Percentiles rank a stretch among this genome's conserved stretches.
Conservation (phyloP, 257 asterid species). For the Ligustrum vulgare region DNA sequence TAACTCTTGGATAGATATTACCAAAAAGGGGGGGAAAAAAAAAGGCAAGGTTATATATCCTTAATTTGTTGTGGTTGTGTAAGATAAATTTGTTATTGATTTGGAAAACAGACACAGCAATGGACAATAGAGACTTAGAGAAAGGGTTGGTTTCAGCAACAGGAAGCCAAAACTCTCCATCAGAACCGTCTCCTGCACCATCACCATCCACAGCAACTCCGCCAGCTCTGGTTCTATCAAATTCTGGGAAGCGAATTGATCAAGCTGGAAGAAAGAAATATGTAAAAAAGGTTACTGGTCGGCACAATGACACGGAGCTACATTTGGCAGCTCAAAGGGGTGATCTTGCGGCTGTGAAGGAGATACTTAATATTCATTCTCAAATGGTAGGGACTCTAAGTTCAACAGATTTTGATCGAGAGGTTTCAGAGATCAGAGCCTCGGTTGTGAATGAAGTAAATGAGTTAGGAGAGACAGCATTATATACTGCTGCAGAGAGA, state of each 20-base stretch:
- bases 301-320: conserved; percentile 62
- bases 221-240: conserved; percentile 49
- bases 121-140: conserved; percentile 35
- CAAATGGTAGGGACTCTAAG: conserved; percentile 50
- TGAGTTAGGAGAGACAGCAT: conserved; percentile 62
- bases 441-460: conserved; percentile 54
- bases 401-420: conserved; percentile 45
- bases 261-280: conserved; percentile 51
- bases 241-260: conserved; percentile 57
- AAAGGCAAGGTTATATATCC: not conserved
- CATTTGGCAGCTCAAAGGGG: conserved; percentile 69
- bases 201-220: conserved; percentile 56
- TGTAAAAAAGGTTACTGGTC: conserved; percentile 63
- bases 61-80: not conserved
- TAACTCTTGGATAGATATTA: no score
- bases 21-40: no score
- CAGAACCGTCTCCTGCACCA: conserved; percentile 42
- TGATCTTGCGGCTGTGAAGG: conserved; percentile 59
- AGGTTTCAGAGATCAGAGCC: conserved; percentile 59
- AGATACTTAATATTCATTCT: conserved; percentile 49
- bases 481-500: conserved; percentile 55
- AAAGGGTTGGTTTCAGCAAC: conserved; percentile 24
- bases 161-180: conserved; percentile 27
- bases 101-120: conserved; percentile 20
- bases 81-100: conserved; percentile 7